Base-by-base conservation (phyloP, 495 filamentous ascomycete genomes). In the Lindgomyces ingoldianus region DNA sequence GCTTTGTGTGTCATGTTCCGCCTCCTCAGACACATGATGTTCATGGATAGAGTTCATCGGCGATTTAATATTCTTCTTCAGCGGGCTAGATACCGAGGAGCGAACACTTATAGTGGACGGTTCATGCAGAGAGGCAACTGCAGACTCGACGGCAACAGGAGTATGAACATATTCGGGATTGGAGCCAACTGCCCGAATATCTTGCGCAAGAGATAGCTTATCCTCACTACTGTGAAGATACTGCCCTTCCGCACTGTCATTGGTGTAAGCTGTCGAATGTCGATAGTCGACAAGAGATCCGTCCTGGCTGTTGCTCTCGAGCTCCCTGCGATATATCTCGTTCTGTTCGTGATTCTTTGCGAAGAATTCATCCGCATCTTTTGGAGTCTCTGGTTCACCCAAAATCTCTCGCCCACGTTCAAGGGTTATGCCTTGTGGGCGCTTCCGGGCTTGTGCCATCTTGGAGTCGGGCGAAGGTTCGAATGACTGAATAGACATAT, bases 111-210 rank as follows among this genome's bases (percentile, higher is more conserved):
- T 47, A n/a, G 87, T 80, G 1, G 91, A 93, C 9, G 87, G 88
- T 33, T 95, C 89, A 48, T 91, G 83, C 9, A 97, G 80, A 8
- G 91, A 95, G 11, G 92, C 93, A 33, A 96, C 92, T 22, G 87
- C 88, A 30, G 92, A 96, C 74, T 96, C 91, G 3, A 93, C 87
- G 6, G 81, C 88, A n/a, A 81, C 60, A 2, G 86, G 87, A 4
- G 81, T 83, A 51, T 89, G 85, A 1, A 92, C 81, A 70, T 89
- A 89, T 51, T 89, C 80, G 18, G 91, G 88, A 64, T 91, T 95
- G 18, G 86, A 83, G 30, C 82, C 88, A 25, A 88, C 74, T 2
- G 83, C 83, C 46, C 83, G 82, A 21, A 96, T 84, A 50, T 87
- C 82, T 63, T 89, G 88, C 19, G 84, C 88, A 45, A 86, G 80